Conservation (phyloP, 2,329 filamentous ascomycete species). For the Alternaria dauci region DNA sequence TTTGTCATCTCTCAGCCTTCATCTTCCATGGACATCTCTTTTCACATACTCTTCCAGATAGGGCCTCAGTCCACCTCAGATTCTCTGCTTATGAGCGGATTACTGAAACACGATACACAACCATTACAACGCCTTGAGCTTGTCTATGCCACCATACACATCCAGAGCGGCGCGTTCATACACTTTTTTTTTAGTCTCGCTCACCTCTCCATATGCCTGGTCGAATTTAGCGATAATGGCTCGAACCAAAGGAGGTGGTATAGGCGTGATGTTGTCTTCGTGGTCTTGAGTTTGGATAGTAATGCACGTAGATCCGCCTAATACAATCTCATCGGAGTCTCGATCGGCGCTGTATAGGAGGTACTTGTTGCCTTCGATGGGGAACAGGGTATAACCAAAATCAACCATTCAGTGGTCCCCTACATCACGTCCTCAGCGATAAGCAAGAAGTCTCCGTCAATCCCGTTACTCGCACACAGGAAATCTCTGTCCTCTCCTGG, state of each 20-base stretch:
- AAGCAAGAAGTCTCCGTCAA: conserved; percentile 4
- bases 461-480: conserved; percentile 12
- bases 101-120: conserved; percentile 10
- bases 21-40: background rate
- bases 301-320: background rate
- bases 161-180: conserved; percentile 15
- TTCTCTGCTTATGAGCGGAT: conserved; percentile 4
- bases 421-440: background rate
- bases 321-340: background rate
- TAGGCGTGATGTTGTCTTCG: conserved; percentile 8
- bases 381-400: background rate
- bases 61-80: conserved; percentile 9
- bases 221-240: conserved; percentile 4
- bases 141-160: conserved; percentile 9
- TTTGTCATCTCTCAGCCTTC: background rate
- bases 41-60: conserved; percentile 1
- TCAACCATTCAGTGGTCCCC: background rate
- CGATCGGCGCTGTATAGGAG: background rate
- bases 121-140: conserved; percentile 14
- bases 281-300: conserved; percentile 12
- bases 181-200: background rate
- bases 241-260: conserved; percentile 8
- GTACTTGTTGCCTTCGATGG: background rate
- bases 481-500: conserved; percentile 15
- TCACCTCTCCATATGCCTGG: conserved; percentile 7